phyloP scores from a whole-genome alignment of 176 grass and related monocot species.

The Avena insularis region DNA sequence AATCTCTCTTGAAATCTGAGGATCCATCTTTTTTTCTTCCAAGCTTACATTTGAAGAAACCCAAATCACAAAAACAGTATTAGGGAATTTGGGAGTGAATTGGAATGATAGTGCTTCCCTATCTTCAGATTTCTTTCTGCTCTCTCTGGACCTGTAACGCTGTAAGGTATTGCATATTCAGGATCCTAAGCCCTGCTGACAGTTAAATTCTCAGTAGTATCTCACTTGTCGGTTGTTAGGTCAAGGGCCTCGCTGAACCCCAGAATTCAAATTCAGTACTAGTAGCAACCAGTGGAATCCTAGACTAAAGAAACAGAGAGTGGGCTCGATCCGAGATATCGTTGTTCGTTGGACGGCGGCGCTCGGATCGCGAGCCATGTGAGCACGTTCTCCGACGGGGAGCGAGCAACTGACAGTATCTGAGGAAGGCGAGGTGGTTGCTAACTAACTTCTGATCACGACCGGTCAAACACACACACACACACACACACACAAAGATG shows the following conservation, averaged over 20 bases:
- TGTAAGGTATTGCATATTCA: neutral
- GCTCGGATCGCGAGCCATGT: slow-evolving; percentile 56
- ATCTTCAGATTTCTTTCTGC: neutral
- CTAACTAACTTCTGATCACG: slow-evolving; percentile 45
- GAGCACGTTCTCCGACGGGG: slow-evolving; percentile 56
- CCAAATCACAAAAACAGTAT: slow-evolving; percentile 1
- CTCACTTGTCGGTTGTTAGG: neutral
- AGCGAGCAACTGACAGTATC: slow-evolving; percentile 62
- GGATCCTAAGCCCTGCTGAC: neutral
- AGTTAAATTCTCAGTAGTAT: neutral
- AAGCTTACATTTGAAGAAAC: slow-evolving; percentile 15
- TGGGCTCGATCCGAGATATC: slow-evolving; percentile 50
- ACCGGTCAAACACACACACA: slow-evolving; percentile 39
- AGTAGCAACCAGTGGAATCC: slow-evolving; percentile 28
- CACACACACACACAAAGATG: slow-evolving; percentile 30
- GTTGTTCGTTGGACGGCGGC: slow-evolving; percentile 65
- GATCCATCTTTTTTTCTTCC: neutral
- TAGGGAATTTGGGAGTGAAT: too few relatives aligned
- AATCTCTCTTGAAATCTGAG: slow-evolving; percentile 36
- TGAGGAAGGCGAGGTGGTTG: slow-evolving; percentile 39
- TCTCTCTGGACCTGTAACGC: neutral
- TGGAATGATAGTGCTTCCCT: neutral
- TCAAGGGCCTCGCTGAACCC: slow-evolving; percentile 8
- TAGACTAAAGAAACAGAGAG: slow-evolving; percentile 20
- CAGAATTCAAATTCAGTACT: slow-evolving; percentile 25